Evolutionary conservation across 169 alveolate genomes (phyloP).

Genomic region (Cryptosporidium viatorum): DNA sequence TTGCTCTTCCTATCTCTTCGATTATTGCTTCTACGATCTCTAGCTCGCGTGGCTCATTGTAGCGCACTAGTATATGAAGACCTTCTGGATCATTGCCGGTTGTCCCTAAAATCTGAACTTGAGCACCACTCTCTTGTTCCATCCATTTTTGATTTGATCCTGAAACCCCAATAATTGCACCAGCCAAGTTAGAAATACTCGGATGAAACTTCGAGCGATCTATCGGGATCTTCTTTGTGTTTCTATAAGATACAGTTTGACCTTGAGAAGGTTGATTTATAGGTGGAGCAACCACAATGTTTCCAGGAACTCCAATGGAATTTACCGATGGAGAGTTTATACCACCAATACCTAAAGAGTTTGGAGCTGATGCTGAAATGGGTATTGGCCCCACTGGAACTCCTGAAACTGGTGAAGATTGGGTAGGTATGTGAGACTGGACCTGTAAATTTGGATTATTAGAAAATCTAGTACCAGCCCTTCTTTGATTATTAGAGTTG

Average conservation of each 20-base stretch:
- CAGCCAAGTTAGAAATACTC: slow-evolving; percentile 67
- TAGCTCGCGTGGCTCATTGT: slow-evolving; percentile 66
- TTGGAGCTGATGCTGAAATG: not conserved
- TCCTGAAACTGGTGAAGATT: not conserved
- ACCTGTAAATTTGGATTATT: slow-evolving; percentile 60
- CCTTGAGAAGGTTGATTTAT: slow-evolving; percentile 1
- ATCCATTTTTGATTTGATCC: slow-evolving; percentile 75
- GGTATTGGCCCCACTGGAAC: not conserved
- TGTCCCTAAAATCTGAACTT: slow-evolving; percentile 74
- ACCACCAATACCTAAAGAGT: not conserved
- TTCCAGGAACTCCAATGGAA: slow-evolving; percentile 13
- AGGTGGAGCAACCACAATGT: slow-evolving; percentile 1
- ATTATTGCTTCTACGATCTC: slow-evolving; percentile 68
- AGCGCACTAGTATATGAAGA: slow-evolving; percentile 49
- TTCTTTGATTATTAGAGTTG: slow-evolving; percentile 32
- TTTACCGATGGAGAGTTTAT: slow-evolving; percentile 4
- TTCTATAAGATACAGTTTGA: slow-evolving; percentile 5
- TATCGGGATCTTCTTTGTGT: slow-evolving; percentile 61
- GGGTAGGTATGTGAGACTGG: not conserved
- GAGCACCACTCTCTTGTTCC: slow-evolving; percentile 75
- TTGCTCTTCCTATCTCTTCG: slow-evolving; percentile 72
- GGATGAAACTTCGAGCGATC: slow-evolving; percentile 72
- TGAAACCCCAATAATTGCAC: slow-evolving; percentile 71
- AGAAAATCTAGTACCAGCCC: slow-evolving; percentile 69
- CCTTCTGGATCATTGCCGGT: slow-evolving; percentile 73